These are phyloP conservation scores for Fusarium clavum DNA, from an alignment of 2,329 filamentous ascomycete genomes.

Conservation along the genomic window DNA sequence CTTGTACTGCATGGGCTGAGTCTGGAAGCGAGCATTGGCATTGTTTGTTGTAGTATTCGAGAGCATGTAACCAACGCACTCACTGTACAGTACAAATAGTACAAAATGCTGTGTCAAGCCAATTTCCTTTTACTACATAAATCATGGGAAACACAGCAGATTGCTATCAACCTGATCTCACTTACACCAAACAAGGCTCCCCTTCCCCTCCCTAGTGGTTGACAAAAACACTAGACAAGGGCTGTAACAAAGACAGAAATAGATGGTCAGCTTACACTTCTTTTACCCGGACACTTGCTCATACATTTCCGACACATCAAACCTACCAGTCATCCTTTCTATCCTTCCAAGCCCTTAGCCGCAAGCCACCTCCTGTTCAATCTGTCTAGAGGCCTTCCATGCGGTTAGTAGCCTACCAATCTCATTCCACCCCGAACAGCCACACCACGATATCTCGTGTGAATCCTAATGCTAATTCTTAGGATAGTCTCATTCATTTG, in stretches of 20 bases:
- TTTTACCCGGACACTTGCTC: background rate
- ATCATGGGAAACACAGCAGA: constrained; percentile 9
- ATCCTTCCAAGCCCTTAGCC: background rate
- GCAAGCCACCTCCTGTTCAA: constrained; percentile 16
- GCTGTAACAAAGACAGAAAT: background rate
- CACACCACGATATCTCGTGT: constrained; percentile 6
- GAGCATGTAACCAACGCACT: constrained; percentile 4
- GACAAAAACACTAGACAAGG: background rate
- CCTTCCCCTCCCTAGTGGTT: background rate
- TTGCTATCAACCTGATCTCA: constrained; percentile 6
- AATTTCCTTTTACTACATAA: constrained; percentile 10
- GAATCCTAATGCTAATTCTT: background rate
- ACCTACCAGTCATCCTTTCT: background rate
- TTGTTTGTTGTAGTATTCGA: constrained; percentile 17
- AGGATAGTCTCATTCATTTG: background rate
- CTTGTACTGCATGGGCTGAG: constrained; percentile 29
- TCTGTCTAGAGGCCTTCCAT: background rate
- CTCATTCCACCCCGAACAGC: background rate
- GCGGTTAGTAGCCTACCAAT: background rate
- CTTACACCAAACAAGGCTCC: constrained; percentile 19
- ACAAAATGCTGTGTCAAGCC: constrained; percentile 15
- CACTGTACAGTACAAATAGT: background rate
- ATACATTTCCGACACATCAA: background rate
- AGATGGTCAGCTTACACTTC: background rate
- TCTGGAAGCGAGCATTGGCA: constrained; percentile 34